Percentiles rank a stretch among this genome's conserved stretches.
These are phyloP conservation scores for Pythium plurisporium DNA, from an alignment of 352 stramenopile genomes.

Conservation along the genomic window DNA sequence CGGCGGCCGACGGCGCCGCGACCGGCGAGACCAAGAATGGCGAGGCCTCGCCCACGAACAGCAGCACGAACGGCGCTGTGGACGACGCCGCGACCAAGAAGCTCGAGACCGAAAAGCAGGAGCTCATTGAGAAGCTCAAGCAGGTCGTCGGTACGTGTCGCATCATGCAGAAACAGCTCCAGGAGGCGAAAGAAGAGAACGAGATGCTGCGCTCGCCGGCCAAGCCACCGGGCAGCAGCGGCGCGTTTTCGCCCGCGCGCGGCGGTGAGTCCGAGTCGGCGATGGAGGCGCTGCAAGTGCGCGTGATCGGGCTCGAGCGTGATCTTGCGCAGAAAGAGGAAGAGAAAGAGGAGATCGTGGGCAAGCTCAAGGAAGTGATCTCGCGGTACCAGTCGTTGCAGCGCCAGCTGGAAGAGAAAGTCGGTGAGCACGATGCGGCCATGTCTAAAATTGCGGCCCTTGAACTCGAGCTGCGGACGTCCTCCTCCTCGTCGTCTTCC, in stretches of 20 bases:
- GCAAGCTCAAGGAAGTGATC: conserved; percentile 51
- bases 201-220: conserved; percentile 32
- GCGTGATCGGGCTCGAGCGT: conserved; percentile 29
- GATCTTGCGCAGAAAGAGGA: conserved; percentile 37
- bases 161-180: conserved; percentile 67
- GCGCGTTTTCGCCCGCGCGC: neutral
- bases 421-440: conserved; percentile 41
- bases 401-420: conserved; percentile 43
- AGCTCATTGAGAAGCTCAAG: conserved; percentile 79
- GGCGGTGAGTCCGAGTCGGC: conserved; percentile 1
- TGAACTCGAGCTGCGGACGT: conserved; percentile 40
- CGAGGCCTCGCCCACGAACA: conserved; percentile 17
- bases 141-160: conserved; percentile 61
- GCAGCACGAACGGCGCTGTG: conserved; percentile 8
- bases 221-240: conserved; percentile 19
- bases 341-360: conserved; percentile 43
- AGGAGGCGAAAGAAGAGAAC: conserved; percentile 58
- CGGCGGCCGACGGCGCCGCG: neutral
- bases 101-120: conserved; percentile 60
- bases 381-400: conserved; percentile 44
- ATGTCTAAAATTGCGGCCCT: conserved; percentile 48
- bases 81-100: conserved; percentile 35
- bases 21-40: conserved; percentile 2
- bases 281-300: conserved; percentile 16
- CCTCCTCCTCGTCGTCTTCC: conserved; percentile 10